Evolutionary conservation across 2,329 filamentous ascomycete species (phyloP).

Genomic region (Microdochium paspali): DNA sequence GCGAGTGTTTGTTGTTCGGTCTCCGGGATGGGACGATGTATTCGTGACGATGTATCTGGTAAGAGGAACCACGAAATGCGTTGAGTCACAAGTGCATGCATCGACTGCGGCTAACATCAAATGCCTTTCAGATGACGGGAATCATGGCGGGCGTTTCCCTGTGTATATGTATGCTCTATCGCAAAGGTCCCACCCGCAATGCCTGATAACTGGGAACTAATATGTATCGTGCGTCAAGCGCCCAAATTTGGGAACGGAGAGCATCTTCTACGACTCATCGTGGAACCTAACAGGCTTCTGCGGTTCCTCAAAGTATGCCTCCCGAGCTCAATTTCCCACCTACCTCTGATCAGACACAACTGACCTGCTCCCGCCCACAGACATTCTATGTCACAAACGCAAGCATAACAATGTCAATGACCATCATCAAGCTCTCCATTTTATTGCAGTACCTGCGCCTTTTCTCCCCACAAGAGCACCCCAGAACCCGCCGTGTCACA

Average conservation of each 20-base stretch:
- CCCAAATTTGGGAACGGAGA: constrained; percentile 9
- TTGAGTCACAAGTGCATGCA: too few species aligned
- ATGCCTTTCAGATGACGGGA: neutral
- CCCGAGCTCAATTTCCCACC: too few species aligned
- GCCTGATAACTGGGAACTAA: constrained; percentile 13
- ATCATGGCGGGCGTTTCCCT: constrained; percentile 1
- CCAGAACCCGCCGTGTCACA: constrained; percentile 5
- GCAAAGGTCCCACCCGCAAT: constrained; percentile 7
- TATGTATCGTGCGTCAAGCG: constrained; percentile 8
- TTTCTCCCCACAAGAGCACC: constrained; percentile 5
- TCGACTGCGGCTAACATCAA: too few species aligned
- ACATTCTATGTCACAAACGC: constrained; percentile 13
- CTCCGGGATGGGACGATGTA: constrained; percentile 13
- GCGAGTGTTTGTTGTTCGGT: constrained; percentile 8
- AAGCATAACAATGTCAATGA: constrained; percentile 12
- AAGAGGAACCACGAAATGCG: too few species aligned
- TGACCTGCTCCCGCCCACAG: constrained; percentile 3
- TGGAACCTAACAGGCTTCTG: neutral
- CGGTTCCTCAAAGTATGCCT: neutral
- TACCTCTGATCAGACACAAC: too few species aligned
- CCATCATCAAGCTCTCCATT: constrained; percentile 16
- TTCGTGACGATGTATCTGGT: constrained; percentile 12
- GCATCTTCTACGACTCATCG: neutral
- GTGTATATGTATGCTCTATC: neutral
- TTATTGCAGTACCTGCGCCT: constrained; percentile 17